Conservation (phyloP, 23 red algal species). For the Gracilariopsis chorda region DNA sequence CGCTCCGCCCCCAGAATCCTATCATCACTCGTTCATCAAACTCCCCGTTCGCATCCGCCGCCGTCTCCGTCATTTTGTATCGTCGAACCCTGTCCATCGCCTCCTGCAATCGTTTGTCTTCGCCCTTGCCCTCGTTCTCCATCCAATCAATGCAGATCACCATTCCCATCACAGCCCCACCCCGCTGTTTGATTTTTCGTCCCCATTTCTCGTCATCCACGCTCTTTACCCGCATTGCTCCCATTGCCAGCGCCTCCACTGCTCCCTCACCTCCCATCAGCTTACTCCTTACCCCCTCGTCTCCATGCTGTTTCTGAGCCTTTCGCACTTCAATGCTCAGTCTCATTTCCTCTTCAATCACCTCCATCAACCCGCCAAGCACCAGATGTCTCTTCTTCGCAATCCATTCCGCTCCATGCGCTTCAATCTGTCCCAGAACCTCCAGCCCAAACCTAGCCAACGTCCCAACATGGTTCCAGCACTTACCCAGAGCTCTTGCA, state of each 20-base stretch:
- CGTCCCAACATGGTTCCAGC: neutral
- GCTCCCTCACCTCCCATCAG: neutral
- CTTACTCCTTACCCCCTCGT: neutral
- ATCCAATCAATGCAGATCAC: too few species aligned
- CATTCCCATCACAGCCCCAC: too few species aligned
- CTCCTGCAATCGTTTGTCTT: too few species aligned
- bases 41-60: too few species aligned
- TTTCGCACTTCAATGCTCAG: neutral
- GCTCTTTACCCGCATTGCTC: too few species aligned
- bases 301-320: neutral
- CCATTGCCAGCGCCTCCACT: slow-evolving; percentile 4
- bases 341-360: neutral
- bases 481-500: neutral
- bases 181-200: too few species aligned
- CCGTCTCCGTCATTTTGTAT: too few species aligned
- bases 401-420: neutral
- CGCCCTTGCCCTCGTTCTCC: too few species aligned
- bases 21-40: too few species aligned
- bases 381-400: neutral
- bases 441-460: neutral
- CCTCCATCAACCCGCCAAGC: neutral
- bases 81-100: too few species aligned
- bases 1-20: too few species aligned
- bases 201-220: too few species aligned
- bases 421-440: neutral